phyloP scores from a whole-genome alignment of 2,329 filamentous ascomycete genomes.

The Claviceps monticola region DNA sequence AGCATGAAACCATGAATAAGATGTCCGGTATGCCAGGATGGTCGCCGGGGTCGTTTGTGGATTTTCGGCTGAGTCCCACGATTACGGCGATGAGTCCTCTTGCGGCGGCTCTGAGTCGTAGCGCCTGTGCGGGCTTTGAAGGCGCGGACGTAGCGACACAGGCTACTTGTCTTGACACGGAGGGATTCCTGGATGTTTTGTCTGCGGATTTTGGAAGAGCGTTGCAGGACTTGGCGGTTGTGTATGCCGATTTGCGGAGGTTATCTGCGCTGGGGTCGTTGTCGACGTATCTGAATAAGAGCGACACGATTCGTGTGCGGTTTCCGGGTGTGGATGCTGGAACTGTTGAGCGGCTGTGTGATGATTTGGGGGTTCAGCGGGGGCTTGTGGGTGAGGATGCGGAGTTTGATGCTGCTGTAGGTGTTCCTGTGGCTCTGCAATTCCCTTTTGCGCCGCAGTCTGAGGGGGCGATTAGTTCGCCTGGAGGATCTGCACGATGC shows the following conservation, averaged over 20 bases:
- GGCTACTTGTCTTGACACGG: slow-evolving; percentile 57
- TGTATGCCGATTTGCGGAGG: slow-evolving; percentile 68
- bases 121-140: slow-evolving; percentile 27
- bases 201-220: slow-evolving; percentile 80
- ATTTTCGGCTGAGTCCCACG: slow-evolving; percentile 79
- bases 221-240: slow-evolving; percentile 65
- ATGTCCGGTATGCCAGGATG: slow-evolving; percentile 44
- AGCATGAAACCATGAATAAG: slow-evolving; percentile 58
- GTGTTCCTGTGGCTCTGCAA: slow-evolving; percentile 59
- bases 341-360: slow-evolving; percentile 69
- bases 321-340: slow-evolving; percentile 84
- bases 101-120: slow-evolving; percentile 37
- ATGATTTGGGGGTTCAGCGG: slow-evolving; percentile 71
- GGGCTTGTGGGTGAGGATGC: slow-evolving; percentile 67
- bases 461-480: slow-evolving; percentile 27
- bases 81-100: slow-evolving; percentile 76
- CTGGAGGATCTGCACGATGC: slow-evolving; percentile 34
- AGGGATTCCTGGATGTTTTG: slow-evolving; percentile 73
- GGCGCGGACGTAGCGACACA: slow-evolving; percentile 25
- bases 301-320: slow-evolving; percentile 59
- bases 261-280: slow-evolving; percentile 70
- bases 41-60: slow-evolving; percentile 66
- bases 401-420: slow-evolving; percentile 54
- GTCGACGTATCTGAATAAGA: slow-evolving; percentile 58
- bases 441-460: slow-evolving; percentile 70